Evolutionary conservation across 192 early-diverging fungal species (phyloP).

Genomic region (Chytriomyces sp.): DNA sequence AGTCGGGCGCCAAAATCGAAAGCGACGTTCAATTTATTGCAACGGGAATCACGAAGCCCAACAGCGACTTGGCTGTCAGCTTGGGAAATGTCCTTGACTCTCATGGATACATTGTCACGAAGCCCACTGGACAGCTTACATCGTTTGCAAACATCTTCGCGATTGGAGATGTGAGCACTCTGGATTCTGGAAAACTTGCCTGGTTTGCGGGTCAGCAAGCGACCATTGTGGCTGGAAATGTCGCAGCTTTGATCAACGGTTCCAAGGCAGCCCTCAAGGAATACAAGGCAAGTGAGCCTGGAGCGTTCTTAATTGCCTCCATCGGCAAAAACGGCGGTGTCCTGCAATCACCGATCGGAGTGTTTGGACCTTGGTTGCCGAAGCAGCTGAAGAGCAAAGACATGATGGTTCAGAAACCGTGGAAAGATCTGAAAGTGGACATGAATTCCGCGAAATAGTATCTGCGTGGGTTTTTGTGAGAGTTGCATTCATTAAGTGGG

Average conservation of each 20-base stretch:
- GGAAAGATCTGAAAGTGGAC: constrained; percentile 25
- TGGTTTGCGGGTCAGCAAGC: constrained; percentile 26
- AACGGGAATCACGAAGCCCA: constrained; percentile 73
- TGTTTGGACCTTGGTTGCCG: constrained; percentile 35
- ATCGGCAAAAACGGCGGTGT: constrained; percentile 43
- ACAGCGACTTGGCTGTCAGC: constrained; percentile 61
- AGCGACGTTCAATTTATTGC: constrained; percentile 72
- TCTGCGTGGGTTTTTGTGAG: too few relatives aligned
- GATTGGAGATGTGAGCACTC: constrained; percentile 70
- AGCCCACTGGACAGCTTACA: constrained; percentile 73
- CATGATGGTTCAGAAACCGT: constrained; percentile 23
- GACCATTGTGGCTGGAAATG: constrained; percentile 34
- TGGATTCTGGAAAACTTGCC: constrained; percentile 49
- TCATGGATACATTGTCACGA: constrained; percentile 66
- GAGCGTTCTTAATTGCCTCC: constrained; percentile 20
- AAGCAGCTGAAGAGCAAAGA: constrained; percentile 33
- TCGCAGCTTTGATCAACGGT: constrained; percentile 32
- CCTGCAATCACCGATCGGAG: constrained; percentile 29
- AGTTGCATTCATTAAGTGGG: too few relatives aligned
- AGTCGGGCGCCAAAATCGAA: constrained; percentile 48
- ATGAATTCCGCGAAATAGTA: not conserved
- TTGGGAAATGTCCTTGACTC: constrained; percentile 60
- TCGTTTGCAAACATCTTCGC: constrained; percentile 73
- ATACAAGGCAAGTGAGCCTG: constrained; percentile 19
- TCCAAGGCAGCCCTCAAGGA: constrained; percentile 9